Evolutionary conservation across 345 rosid genomes (phyloP).

Genomic region (Rhodamnia rubescens): DNA sequence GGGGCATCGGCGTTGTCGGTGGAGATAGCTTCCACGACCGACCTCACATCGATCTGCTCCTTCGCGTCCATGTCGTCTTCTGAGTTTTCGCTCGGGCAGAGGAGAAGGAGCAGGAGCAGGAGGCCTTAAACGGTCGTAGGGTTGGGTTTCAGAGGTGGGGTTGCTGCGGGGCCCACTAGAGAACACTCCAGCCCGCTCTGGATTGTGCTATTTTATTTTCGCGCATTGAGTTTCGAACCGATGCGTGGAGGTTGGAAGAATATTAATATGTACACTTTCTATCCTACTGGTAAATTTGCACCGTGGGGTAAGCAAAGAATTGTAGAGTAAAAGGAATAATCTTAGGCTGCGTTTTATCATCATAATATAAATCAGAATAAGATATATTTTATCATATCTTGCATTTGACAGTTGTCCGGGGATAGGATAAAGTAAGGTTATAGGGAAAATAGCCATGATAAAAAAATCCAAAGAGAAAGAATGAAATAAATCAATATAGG

Average conservation of each 20-base stretch:
- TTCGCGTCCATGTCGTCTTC: not conserved
- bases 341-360: no score
- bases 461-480: no score
- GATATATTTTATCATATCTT: no score
- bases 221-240: not conserved
- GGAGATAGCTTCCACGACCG: slow-evolving; percentile 78
- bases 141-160: not conserved
- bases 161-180: not conserved
- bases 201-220: not conserved
- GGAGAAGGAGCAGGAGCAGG: not conserved
- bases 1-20: slow-evolving; percentile 43
- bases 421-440: no score
- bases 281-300: not conserved
- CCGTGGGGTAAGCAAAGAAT: no score
- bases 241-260: not conserved
- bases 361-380: no score
- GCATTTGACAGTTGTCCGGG: no score
- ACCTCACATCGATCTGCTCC: slow-evolving; percentile 41
- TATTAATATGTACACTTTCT: not conserved
- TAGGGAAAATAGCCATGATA: no score
- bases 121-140: not conserved
- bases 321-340: no score
- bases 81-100: not conserved
- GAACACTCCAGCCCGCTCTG: not conserved
- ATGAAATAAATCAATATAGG: no score